Evolutionary conservation across 768 basidiomycete genomes (phyloP).

Genomic region (Leccinum broughii): DNA sequence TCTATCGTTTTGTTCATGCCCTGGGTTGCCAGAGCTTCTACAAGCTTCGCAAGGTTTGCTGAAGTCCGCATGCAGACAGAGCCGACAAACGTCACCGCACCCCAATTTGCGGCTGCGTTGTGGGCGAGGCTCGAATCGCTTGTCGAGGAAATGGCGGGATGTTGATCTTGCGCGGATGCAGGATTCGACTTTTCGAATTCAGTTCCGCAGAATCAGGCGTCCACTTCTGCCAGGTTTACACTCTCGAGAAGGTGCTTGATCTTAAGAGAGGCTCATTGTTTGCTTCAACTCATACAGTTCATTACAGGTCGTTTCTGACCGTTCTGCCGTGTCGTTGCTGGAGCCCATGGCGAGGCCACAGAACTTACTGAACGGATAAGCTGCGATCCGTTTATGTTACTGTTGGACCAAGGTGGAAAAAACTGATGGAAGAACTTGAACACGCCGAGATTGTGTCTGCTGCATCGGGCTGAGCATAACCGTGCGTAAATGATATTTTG

Average conservation of each 20-base stretch:
- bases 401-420: conserved; percentile 29
- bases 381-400: conserved; percentile 57
- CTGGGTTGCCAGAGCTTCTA: conserved; percentile 16
- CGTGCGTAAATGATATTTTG: conserved; percentile 40
- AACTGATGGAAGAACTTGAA: conserved; percentile 22
- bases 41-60: conserved; percentile 40
- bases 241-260: conserved; percentile 89
- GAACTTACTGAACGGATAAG: conserved; percentile 72
- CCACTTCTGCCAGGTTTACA: conserved; percentile 67
- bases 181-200: conserved; percentile 1
- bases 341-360: conserved; percentile 80
- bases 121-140: conserved; percentile 67
- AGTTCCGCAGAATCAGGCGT: not conserved
- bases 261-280: conserved; percentile 58
- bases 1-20: not conserved
- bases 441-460: conserved; percentile 43
- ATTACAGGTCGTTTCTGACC: conserved; percentile 63
- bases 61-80: conserved; percentile 87
- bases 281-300: not conserved
- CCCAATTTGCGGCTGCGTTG: conserved; percentile 74
- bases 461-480: conserved; percentile 57
- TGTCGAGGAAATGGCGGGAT: conserved; percentile 79
- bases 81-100: conserved; percentile 84
- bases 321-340: conserved; percentile 70
- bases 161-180: conserved; percentile 76